Base-by-base conservation (phyloP, 257 asterid species). In the Fraxinus cuspidata region DNA sequence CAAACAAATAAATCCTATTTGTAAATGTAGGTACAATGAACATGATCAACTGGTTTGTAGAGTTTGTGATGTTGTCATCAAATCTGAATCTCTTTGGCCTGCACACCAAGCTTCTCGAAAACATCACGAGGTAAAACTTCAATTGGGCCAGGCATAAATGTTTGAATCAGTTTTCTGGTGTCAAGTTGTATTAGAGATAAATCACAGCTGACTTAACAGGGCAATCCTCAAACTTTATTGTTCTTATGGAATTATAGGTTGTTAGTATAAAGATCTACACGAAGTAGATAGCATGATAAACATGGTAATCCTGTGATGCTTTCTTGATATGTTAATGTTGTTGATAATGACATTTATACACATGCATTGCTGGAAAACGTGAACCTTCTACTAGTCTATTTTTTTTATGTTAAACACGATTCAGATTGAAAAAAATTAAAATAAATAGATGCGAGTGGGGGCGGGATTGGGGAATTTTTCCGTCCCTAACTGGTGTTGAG, bases 91-190 rank as follows among this genome's bases (percentile, higher is more conserved):
- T 29, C 88, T 79, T 67, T 95, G 99, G 99, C 96, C 92, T 67
- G 99, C 94, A 58, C 99, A 95, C 86, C 97, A 91, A 89, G 92
- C 93, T 81, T 95, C 99, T 76, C 96, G 94, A 19, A 95, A 92
- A 78, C 99, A 95, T 85, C 90, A 90, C 12, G 93, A 90, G 91
- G 99, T 92, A 77, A 72, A 74, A n/a, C 37, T 81, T 27, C 19
- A 19, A 32, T 28, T 35, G 10, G 63, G n/a, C 53, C 23, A 15
- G 63, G 67, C 67, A 19, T 21, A 66, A 74, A 1, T 74, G 19
- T 63, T 79, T 1, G 5, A 56, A 49, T 64, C 44, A 13, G 68
- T 27, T 74, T 18, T 42, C 25, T 75, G 76, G 40, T 56, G 29
- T 60, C 23, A 70, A 28, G 9, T 16, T 70, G 68, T 37, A 10